Conservation (phyloP, 1,284 basidiomycete genomes). For the Tetrapyrgos nigripes region DNA sequence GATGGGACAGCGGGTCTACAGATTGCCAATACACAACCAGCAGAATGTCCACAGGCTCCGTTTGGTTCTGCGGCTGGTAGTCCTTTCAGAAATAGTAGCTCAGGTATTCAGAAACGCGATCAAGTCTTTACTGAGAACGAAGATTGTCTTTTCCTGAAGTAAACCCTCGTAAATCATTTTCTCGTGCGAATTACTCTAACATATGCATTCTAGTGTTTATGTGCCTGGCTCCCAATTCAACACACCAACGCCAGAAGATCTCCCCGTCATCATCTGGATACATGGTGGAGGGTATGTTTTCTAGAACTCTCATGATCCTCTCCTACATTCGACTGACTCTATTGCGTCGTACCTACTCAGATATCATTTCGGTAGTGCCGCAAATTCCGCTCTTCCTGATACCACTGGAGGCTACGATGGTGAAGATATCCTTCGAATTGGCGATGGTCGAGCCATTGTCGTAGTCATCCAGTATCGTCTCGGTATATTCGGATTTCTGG, state of each 20-base stretch:
- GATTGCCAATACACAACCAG: conserved; percentile 23
- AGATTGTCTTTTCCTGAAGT: conserved; percentile 41
- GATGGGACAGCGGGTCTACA: conserved; percentile 23
- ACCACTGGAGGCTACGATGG: conserved; percentile 15
- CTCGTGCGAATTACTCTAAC: neutral
- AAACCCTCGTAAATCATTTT: neutral
- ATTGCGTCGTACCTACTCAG: neutral
- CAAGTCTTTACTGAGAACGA: conserved; percentile 22
- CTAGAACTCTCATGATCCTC: neutral
- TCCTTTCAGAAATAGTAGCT: conserved; percentile 4
- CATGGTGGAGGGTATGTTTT: conserved; percentile 37
- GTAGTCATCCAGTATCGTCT: conserved; percentile 29
- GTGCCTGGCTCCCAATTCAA: conserved; percentile 22
- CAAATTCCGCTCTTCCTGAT: conserved; percentile 18
- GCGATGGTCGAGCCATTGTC: conserved; percentile 20
- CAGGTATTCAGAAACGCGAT: conserved; percentile 2
- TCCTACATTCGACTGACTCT: neutral
- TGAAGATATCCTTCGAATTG: conserved; percentile 19
- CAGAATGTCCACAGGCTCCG: conserved; percentile 24
- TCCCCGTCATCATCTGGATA: conserved; percentile 43
- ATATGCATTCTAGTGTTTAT: conserved; percentile 24
- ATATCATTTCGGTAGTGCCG: neutral
- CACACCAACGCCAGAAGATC: conserved; percentile 13
- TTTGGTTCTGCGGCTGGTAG: conserved; percentile 3
- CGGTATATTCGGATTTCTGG: conserved; percentile 24